Conservation (phyloP, 306 rosid genomes). For the Styphnolobium japonicum region DNA sequence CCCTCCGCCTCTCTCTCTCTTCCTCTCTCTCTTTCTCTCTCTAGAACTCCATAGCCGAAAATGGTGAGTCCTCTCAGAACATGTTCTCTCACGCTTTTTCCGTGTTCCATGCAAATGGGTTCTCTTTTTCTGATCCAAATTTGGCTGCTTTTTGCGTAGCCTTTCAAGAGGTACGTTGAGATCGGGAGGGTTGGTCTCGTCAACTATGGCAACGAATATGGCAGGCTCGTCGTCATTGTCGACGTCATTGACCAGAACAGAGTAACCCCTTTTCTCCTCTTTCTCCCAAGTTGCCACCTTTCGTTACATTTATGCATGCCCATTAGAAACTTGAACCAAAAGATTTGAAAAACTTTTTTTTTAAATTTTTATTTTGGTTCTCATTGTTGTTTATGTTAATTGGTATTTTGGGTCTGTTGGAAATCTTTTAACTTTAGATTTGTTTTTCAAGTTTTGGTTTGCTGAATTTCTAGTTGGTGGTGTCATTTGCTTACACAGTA, state of each 20-base stretch:
- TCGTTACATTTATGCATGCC: neutral
- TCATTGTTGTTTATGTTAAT: neutral
- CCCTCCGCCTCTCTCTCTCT: neutral
- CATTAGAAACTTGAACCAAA: neutral
- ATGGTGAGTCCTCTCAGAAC: slow-evolving; percentile 41
- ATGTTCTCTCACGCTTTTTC: neutral
- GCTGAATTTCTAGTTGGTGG: no score
- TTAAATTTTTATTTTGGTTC: neutral
- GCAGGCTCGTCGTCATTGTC: slow-evolving; percentile 89
- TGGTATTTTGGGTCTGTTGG: neutral
- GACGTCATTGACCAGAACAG: slow-evolving; percentile 90
- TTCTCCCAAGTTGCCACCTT: neutral
- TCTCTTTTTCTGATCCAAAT: neutral
- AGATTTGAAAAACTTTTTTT: neutral
- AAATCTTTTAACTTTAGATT: neutral
- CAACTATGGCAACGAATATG: slow-evolving; percentile 89
- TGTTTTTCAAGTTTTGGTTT: no score
- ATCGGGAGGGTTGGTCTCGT: slow-evolving; percentile 90
- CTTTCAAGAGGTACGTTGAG: slow-evolving; percentile 94
- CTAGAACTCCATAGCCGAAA: slow-evolving; percentile 15
- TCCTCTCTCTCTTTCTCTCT: no score
- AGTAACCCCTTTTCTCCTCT: slow-evolving; percentile 23
- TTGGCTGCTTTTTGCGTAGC: slow-evolving; percentile 17
- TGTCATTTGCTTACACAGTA: neutral
- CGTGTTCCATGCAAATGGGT: neutral